Evolutionary conservation across 108 stramenopile species (phyloP).

Genomic region (Cyclostephanos invisitatus): DNA sequence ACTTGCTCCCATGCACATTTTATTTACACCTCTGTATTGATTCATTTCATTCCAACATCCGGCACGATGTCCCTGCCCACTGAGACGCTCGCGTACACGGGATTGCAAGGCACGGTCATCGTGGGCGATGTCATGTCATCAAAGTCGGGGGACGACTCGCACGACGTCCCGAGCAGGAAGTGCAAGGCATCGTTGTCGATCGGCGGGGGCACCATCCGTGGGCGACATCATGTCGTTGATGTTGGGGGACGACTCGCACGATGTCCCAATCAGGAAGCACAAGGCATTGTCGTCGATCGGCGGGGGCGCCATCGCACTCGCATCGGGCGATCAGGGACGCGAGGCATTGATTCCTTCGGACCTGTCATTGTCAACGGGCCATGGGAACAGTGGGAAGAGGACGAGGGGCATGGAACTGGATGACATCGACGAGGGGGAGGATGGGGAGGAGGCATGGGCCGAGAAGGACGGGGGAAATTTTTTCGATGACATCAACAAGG

Average conservation of each 20-base stretch:
- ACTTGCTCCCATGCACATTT: too few relatives aligned
- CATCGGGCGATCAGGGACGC: conserved; percentile 37
- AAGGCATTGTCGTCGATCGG: conserved; percentile 6
- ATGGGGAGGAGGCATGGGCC: conserved; percentile 18
- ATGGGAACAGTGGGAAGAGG: not conserved
- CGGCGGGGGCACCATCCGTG: not conserved
- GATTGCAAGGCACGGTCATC: conserved; percentile 16
- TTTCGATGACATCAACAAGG: conserved; percentile 14
- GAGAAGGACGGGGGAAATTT: conserved; percentile 23
- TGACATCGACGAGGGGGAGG: conserved; percentile 18
- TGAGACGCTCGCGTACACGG: conserved; percentile 25
- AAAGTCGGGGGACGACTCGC: not conserved
- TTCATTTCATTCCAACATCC: too few relatives aligned
- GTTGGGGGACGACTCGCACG: conserved; percentile 3
- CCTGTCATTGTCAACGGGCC: conserved; percentile 15
- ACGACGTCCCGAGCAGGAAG: conserved; percentile 20
- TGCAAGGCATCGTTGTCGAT: conserved; percentile 15
- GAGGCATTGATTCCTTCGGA: conserved; percentile 37
- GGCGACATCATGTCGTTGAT: not conserved
- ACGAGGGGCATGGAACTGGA: not conserved
- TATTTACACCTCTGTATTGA: too few relatives aligned
- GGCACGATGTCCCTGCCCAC: conserved; percentile 23
- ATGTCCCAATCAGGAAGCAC: conserved; percentile 23
- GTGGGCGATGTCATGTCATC: conserved; percentile 8
- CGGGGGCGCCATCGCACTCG: conserved; percentile 25